Base-by-base conservation (phyloP, 140 eudicot genomes). In the Anethum foeniculum region DNA sequence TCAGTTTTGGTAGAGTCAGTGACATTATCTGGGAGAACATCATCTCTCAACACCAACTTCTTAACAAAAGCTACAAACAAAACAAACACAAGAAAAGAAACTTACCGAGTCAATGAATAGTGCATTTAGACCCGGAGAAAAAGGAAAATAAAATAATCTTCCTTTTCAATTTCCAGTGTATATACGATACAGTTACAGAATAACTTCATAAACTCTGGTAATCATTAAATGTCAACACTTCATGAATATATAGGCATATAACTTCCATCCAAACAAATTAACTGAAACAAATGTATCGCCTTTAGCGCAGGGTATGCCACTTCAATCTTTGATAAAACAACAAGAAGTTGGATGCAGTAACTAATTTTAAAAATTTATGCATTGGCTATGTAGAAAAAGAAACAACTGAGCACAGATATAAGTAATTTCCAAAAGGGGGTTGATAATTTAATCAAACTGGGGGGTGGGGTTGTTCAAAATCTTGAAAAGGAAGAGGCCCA, bases 21-120 rank as follows among this genome's bases (percentile, higher is more conserved):
- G 32, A 89, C 81, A 81, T 84, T 86, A 80, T 75, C 91, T 41
- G 52, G 74, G 51, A 79, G 62, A 38, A 83, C 72, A 12, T 88
- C 88, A 75, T 83, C 88, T 81, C 90, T 83, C n/a, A 87, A 77
- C 80, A 88, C 79, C 48, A 89, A 60, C 83, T 83, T 84, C 21
- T 83, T 85, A 46, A 90, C 92, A 81, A 95, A 90, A 25, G 97
- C 99, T 95, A 38, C 9, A 56, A 21, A 58, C 23, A 60, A 15
- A 14, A 4, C 18, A 49, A 21, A 18, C 62, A 2, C n/a, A 2
- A 11, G 39, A 39, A 71, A 2, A 11, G 39, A 39, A 71, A 34
- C 39, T 60, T 60, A 21, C 7, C 0, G 56, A 74, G 56, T 23
- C 51, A 74, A n/a, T 41, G 27, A 41, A 43, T 43, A 23, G 54